Evolutionary conservation across 768 basidiomycete species (phyloP).

Genomic region (Kwoniella mangroviensis): DNA sequence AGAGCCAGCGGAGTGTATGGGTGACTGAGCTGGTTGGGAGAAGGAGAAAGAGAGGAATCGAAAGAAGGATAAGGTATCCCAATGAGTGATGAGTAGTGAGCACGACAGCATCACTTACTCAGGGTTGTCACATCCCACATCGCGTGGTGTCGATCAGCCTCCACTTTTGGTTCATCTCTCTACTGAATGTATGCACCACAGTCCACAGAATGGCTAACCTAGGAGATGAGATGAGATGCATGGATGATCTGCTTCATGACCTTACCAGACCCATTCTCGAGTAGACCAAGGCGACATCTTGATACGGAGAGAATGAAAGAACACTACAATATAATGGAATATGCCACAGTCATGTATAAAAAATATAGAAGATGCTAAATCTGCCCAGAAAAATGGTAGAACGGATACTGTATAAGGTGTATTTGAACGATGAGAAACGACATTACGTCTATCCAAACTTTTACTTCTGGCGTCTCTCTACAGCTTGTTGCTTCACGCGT

Average conservation of each 20-base stretch:
- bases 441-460: not conserved
- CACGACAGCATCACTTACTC: constrained; percentile 3
- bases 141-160: constrained; percentile 10
- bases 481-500: constrained; percentile 80
- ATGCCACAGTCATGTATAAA: too few relatives aligned
- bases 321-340: too few relatives aligned
- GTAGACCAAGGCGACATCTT: not conserved
- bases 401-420: too few relatives aligned
- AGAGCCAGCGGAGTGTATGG: constrained; percentile 12
- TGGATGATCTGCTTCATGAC: too few relatives aligned
- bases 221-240: too few relatives aligned
- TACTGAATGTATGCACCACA: not conserved
- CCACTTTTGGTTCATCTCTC: not conserved
- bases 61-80: not conserved
- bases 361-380: not conserved
- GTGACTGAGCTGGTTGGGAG: constrained; percentile 9
- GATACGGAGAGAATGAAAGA: not conserved
- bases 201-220: too few relatives aligned
- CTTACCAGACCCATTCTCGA: too few relatives aligned
- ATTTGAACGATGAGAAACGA: not conserved
- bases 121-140: not conserved
- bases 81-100: not conserved
- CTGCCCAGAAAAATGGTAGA: not conserved
- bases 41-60: constrained; percentile 4
- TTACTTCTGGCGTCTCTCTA: constrained; percentile 87